Evolutionary conservation across 768 basidiomycete species (phyloP), one percentile per base, ranked within the genome.

Genomic region (Calvatia gigantea): DNA sequence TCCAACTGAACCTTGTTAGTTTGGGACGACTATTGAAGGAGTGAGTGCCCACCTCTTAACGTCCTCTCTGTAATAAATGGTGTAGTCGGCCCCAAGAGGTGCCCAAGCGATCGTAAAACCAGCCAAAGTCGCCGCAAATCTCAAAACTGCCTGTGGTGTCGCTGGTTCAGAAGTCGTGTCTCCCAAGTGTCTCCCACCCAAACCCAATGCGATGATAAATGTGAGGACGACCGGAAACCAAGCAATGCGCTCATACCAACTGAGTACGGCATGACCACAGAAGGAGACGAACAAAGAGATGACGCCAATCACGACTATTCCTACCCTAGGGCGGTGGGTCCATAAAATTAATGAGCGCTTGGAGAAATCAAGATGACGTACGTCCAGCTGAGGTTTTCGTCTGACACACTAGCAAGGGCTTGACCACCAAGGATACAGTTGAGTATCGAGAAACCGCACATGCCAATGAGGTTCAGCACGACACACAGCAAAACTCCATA

Each of bases 201-300:
- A 74, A 2, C 87, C 90, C 11, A 88, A 69, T 7, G 82, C 83
- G 50, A 93, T 78, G 29, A 91, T 60, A 65, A 86, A 91, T 7
- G 84, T 80, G 50, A 93, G 70, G n/a, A 90, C 63, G 15, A 90
- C 80, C 0, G 92, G 91, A 15, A 92, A 75, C 90, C 91, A 92
- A 1, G 86, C 74, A 2, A 87, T 57, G 8, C 83, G 78, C 61
- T 91, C 91, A 62, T 89, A 93, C 80, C 79, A 79, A 52, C 74
- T 73, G 11, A 81, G 68, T 14, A 78, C 69, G 47, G 66, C 74
- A 61, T 75, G 75, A 3, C 86, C 88, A 75, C 73, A 78, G 73
- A 75, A 92, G 58, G 70, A 89, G 65, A 76, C 77, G 21, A 87
- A 58, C 28, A 94, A 79, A 2, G 89, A 85, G 29, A 90, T 72